Percentiles rank a stretch among this genome's conserved stretches.
Evolutionary conservation across 2,329 filamentous ascomycete genomes (phyloP).

Genomic region (Ceratocystis destructans): DNA sequence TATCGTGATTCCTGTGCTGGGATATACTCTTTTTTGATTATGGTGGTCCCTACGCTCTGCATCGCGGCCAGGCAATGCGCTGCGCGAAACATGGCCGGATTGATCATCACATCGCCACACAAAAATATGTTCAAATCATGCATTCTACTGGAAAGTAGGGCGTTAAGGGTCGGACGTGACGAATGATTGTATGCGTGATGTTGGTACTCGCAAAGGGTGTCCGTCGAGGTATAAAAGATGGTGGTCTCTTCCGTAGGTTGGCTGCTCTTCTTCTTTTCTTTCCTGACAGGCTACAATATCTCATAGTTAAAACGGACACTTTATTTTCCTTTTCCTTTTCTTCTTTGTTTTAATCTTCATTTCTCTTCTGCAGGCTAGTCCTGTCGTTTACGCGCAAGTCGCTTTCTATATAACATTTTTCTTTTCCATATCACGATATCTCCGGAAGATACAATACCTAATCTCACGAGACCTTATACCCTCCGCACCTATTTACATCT

Average conservation of each 20-base stretch:
- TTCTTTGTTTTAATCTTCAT: constrained; percentile 19
- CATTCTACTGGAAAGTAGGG: not conserved
- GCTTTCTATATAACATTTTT: constrained; percentile 24
- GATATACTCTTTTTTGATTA: not conserved
- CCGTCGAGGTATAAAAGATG: not conserved
- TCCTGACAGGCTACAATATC: constrained; percentile 5
- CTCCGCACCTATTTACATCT: constrained; percentile 20
- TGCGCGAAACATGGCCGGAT: not conserved
- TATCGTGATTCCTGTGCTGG: not conserved
- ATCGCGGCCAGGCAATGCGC: not conserved
- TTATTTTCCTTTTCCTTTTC: constrained; percentile 16
- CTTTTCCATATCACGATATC: not conserved
- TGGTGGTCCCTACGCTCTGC: not conserved
- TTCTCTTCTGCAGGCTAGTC: constrained; percentile 33
- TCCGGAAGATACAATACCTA: not conserved
- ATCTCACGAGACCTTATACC: constrained; percentile 26
- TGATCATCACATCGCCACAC: not conserved
- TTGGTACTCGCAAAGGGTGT: not conserved
- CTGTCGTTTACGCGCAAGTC: constrained; percentile 34
- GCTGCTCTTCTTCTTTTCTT: not conserved
- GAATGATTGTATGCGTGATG: too few relatives aligned
- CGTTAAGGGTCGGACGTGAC: not conserved
- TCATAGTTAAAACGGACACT: not conserved
- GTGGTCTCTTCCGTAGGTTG: not conserved
- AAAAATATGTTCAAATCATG: not conserved